Percentiles rank a stretch among this genome's conserved stretches.
phyloP scores from a whole-genome alignment of 352 stramenopile species.

The Phytophthora aleatoria region DNA sequence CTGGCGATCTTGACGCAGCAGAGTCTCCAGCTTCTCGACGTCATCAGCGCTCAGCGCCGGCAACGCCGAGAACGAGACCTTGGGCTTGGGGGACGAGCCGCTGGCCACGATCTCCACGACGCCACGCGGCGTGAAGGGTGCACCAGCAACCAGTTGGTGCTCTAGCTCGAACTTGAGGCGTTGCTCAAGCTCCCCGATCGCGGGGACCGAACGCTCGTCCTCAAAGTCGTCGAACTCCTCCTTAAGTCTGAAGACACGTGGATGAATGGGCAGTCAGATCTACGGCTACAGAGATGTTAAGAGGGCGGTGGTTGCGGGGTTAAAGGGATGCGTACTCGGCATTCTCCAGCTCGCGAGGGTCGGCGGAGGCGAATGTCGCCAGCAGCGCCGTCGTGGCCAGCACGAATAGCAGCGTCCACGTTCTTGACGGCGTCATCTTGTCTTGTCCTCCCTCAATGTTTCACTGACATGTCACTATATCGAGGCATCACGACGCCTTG shows the following conservation, averaged over 20 bases:
- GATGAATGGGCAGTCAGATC: conserved; percentile 11
- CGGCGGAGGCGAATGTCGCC: conserved; percentile 30
- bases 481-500: neutral
- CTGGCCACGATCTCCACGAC: conserved; percentile 67
- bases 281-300: conserved; percentile 5
- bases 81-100: conserved; percentile 58
- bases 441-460: conserved; percentile 1
- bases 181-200: conserved; percentile 43
- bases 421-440: conserved; percentile 19
- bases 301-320: neutral
- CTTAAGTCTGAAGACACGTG: conserved; percentile 44
- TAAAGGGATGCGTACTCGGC: conserved; percentile 47
- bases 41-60: conserved; percentile 51
- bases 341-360: conserved; percentile 67
- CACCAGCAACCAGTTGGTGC: conserved; percentile 47
- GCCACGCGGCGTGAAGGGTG: conserved; percentile 54
- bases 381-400: conserved; percentile 44
- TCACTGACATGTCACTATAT: conserved; percentile 4
- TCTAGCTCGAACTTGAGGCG: conserved; percentile 68
- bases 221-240: conserved; percentile 78
- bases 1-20: conserved; percentile 53
- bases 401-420: conserved; percentile 30
- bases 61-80: conserved; percentile 60
- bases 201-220: conserved; percentile 36
- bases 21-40: conserved; percentile 47